A percentile compares a stretch with the other conserved stretches of the same genome.
Conservation (phyloP, 192 early-diverging fungal genomes). For the Chytriomyces confervae region DNA sequence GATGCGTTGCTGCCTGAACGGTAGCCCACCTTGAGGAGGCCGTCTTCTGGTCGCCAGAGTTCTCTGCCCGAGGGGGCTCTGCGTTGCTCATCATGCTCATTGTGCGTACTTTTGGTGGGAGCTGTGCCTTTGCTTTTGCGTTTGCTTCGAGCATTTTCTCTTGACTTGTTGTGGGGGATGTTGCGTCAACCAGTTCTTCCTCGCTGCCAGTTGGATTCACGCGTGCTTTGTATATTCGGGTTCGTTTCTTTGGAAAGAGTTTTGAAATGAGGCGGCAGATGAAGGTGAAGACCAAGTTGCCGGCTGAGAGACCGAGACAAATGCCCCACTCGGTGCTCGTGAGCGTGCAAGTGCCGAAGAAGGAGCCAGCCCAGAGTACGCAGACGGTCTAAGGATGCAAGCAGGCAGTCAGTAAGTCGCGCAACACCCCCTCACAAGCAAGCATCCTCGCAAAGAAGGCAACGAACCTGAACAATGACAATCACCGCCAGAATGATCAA, state of each 20-base stretch:
- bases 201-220: neutral
- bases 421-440: neutral
- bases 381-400: constrained; percentile 31
- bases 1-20: constrained; percentile 45
- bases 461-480: constrained; percentile 51
- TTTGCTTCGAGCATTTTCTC: neutral
- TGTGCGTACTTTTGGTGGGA: constrained; percentile 22
- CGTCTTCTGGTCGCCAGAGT: neutral
- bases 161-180: neutral
- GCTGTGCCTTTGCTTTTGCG: neutral
- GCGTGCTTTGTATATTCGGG: neutral
- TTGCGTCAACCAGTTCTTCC: neutral
- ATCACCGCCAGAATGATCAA: constrained; percentile 52
- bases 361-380: constrained; percentile 42
- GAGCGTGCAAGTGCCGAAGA: constrained; percentile 46
- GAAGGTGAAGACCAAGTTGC: constrained; percentile 54
- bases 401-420: neutral
- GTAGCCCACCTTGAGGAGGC: constrained; percentile 44
- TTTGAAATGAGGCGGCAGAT: constrained; percentile 42
- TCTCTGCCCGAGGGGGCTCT: neutral
- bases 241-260: constrained; percentile 29
- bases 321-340: constrained; percentile 52
- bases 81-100: constrained; percentile 25
- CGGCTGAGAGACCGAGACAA: constrained; percentile 42
- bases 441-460: too few species aligned